A percentile compares a stretch with the other conserved stretches of the same genome.
Conservation (phyloP, 768 basidiomycete genomes). For the Trametes maxima region DNA sequence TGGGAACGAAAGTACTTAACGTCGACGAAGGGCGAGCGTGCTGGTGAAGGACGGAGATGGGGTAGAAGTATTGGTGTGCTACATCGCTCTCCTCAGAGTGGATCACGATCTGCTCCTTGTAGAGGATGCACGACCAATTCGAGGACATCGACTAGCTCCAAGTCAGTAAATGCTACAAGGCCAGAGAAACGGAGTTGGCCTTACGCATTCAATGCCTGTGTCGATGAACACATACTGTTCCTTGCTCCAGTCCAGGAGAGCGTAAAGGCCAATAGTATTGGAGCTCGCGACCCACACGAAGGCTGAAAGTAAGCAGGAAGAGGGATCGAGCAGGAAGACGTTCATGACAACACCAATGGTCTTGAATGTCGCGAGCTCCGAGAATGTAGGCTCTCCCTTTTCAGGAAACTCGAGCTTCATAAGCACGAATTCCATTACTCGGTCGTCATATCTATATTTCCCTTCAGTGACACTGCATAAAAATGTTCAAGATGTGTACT, state of each 20-base stretch:
- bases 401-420: constrained; percentile 68
- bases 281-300: constrained; percentile 67
- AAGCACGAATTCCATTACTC: constrained; percentile 71
- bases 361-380: constrained; percentile 61
- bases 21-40: constrained; percentile 27
- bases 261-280: constrained; percentile 62
- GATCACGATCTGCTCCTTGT: constrained; percentile 67
- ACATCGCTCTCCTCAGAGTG: constrained; percentile 71
- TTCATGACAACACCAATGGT: constrained; percentile 76
- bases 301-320: constrained; percentile 59
- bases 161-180: neutral
- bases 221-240: constrained; percentile 72
- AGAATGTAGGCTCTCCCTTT: constrained; percentile 48
- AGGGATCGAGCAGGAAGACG: constrained; percentile 71
- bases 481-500: constrained; percentile 2
- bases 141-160: constrained; percentile 57
- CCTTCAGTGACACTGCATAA: neutral
- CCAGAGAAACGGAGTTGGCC: constrained; percentile 33
- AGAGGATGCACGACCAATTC: constrained; percentile 78
- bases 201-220: constrained; percentile 72
- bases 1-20: constrained; percentile 25
- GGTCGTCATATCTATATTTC: constrained; percentile 43
- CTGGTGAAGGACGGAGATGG: constrained; percentile 41
- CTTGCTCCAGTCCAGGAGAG: constrained; percentile 66
- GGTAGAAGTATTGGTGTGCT: constrained; percentile 72